Conservation (phyloP, 345 rosid genomes). For the Lumnitzera racemosa region DNA sequence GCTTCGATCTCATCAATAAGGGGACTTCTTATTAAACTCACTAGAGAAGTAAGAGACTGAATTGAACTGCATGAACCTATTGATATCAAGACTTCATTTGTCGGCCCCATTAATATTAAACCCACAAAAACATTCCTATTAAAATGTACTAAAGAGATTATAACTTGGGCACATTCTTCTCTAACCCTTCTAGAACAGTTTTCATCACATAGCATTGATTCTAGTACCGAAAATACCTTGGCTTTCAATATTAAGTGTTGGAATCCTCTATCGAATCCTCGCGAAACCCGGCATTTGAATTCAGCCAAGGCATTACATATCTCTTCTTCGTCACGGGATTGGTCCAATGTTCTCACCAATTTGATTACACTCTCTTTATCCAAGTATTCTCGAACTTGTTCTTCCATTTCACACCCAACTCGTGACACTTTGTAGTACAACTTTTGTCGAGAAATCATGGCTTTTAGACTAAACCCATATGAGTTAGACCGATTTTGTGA, state of each 20-base stretch:
- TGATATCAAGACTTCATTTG: conserved; percentile 29
- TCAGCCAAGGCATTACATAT: conserved; percentile 22
- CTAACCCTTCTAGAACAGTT: conserved; percentile 16
- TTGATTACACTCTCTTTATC: conserved; percentile 26
- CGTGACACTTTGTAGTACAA: conserved; percentile 33
- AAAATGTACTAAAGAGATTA: conserved; percentile 36
- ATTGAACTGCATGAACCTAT: conserved; percentile 31
- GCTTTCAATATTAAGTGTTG: conserved; percentile 43
- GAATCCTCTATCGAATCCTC: conserved; percentile 40
- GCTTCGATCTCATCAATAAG: conserved; percentile 45
- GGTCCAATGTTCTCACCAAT: conserved; percentile 20
- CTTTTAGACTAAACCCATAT: conserved; percentile 18
- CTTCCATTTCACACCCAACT: conserved; percentile 21
- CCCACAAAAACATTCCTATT: conserved; percentile 56
- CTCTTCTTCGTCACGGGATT: conserved; percentile 22
- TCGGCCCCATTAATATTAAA: conserved; percentile 49
- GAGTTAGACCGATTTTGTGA: too few species aligned
- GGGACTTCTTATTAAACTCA: conserved; percentile 33
- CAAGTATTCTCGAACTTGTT: conserved; percentile 20
- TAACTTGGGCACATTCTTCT: conserved; percentile 23
- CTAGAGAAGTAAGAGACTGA: conserved; percentile 26
- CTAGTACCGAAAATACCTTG: conserved; percentile 34
- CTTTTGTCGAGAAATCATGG: conserved; percentile 31
- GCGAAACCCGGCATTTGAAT: conserved; percentile 27
- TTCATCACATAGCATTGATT: conserved; percentile 25